Evolutionary conservation across 345 rosid genomes (phyloP), one percentile per base, ranked within the genome.

Genomic region (Luvunga scandens): DNA sequence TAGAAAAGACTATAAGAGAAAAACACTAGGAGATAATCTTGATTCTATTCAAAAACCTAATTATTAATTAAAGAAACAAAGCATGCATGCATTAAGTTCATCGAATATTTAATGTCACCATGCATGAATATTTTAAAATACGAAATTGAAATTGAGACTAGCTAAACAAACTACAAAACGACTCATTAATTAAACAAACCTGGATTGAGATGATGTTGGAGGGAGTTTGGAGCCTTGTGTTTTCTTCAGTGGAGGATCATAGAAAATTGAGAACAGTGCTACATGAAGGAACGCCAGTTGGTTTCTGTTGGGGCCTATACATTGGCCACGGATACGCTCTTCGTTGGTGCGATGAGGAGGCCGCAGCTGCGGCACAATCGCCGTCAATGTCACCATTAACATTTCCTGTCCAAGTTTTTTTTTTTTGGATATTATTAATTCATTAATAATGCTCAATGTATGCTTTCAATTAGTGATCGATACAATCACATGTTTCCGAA

Each of bases 41-140:
- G n/a, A n/a, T n/a, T n/a, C n/a, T n/a, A n/a, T 90, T 89, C 69
- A 87, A 78, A 71, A 80, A 89, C 56, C 89, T 85, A 64, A 24
- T 45, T 45, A 45, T 45, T 45, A 14, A 12, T 45, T 45, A 10
- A 7, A 65, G 22, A 72, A 45, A 7, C 24, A 25, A 56, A 56
- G 2, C 61, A 22, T 56, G 61, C 50, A 13, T 13, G 50, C 5
- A 0, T 45, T 13, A 13, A 45, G 16, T 45, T 45, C 50, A 45
- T 13, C 50, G 4, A 45, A 12, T 45, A 45, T 3, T 0, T 45
- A 12, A 45, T 45, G 18, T 45, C 50, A 45, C 50, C 50, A 3
- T 45, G 5, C 50, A 45, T 1, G 50, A 14, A 10, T 2, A 42
- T 10, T 42, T 42, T 12, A 10, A 42, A 42, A 42, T 12, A 42